Percentiles rank a stretch among this genome's conserved stretches.
phyloP scores from a whole-genome alignment of 1,284 basidiomycete species.

The Neolentinus lepideus region DNA sequence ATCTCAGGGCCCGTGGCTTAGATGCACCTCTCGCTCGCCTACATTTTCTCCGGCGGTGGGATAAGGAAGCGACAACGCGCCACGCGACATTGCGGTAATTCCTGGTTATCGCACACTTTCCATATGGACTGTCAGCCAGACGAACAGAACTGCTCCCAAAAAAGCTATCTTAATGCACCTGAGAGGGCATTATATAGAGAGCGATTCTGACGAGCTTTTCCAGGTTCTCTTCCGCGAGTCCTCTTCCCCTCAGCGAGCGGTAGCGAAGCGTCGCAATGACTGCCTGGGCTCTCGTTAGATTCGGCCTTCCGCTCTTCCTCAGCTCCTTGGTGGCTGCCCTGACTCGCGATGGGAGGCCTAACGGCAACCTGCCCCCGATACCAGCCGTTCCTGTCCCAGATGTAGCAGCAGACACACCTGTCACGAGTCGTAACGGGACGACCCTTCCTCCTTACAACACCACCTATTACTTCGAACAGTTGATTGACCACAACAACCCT shows the following conservation, averaged over 20 bases:
- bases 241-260: neutral
- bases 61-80: neutral
- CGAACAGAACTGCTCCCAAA: neutral
- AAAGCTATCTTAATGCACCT: neutral
- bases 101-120: neutral
- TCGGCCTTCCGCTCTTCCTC: neutral
- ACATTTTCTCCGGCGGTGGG: neutral
- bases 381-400: neutral
- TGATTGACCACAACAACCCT: constrained; percentile 67
- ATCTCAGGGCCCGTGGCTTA: no score
- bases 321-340: neutral
- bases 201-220: neutral
- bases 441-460: constrained; percentile 3
- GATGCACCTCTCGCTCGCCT: no score
- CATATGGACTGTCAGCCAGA: neutral
- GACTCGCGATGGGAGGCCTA: neutral
- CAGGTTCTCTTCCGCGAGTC: neutral
- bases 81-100: neutral
- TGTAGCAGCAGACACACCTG: neutral
- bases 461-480: constrained; percentile 56
- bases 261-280: neutral
- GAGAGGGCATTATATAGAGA: no score
- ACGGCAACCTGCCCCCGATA: neutral
- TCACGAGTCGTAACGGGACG: constrained; percentile 3
- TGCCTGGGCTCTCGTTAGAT: neutral